phyloP scores from a whole-genome alignment of 83 land plant species.

The Thuja plicata region DNA sequence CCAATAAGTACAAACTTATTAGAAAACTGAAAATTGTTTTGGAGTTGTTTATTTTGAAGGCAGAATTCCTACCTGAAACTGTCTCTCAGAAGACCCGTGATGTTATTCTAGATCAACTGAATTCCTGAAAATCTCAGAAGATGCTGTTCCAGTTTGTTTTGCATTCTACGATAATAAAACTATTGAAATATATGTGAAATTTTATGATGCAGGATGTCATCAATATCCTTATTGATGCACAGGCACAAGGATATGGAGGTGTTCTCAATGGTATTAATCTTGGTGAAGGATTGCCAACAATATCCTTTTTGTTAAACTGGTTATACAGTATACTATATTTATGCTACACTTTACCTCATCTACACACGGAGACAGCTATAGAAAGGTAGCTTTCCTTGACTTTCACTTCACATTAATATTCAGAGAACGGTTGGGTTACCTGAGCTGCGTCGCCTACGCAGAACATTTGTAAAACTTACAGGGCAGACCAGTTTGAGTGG shows the following conservation, averaged over 20 bases:
- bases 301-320: constrained; percentile 49
- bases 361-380: not conserved
- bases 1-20: too few relatives aligned
- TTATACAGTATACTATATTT: not conserved
- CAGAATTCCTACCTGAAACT: too few relatives aligned
- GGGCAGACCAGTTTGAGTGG: constrained; percentile 96
- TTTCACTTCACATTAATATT: constrained; percentile 48
- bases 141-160: not conserved
- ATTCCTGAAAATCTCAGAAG: not conserved
- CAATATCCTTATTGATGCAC: constrained; percentile 76
- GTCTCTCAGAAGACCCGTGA: too few relatives aligned
- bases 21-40: too few relatives aligned
- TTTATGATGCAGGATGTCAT: constrained; percentile 65
- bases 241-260: constrained; percentile 68
- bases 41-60: too few relatives aligned
- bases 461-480: constrained; percentile 89
- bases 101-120: not conserved
- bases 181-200: not conserved
- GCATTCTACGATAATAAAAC: not conserved
- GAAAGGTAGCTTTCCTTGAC: constrained; percentile 26
- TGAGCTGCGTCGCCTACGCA: constrained; percentile 80
- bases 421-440: constrained; percentile 83
- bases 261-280: constrained; percentile 49
- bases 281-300: constrained; percentile 70
- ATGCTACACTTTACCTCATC: not conserved